Base-by-base conservation (phyloP, 2,329 filamentous ascomycete species). In the Pseudogymnoascus verrucosus region DNA sequence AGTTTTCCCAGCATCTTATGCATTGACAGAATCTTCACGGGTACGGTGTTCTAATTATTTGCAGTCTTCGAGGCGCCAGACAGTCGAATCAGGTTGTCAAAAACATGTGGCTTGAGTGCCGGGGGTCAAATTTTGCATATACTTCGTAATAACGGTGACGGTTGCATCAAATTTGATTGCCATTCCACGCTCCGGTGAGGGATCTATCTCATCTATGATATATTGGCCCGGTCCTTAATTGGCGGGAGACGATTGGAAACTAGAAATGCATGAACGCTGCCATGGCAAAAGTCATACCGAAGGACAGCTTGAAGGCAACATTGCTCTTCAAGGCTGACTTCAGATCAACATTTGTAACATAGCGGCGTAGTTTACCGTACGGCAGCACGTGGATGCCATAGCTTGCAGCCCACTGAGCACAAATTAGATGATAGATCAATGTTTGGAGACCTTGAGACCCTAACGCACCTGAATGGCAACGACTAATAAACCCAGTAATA, bases 81-180 rank as follows among this genome's bases (percentile, higher is more conserved):
- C 77, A 80, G 60, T 90, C 88, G 2, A 89, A 87, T 67, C 81
- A 86, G 63, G 79, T 89, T 0, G 84, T 90, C 2, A 82, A 84
- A 64, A 87, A 90, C 31, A 91, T 91, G 71, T 92, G 88, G 86
- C 75, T 90, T n/a, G 79, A 81, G 1, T 87, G 86, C 66, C 79
- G 88, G 57, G 80, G 80, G 4, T 80, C 81, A 0, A 84, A 78
- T 69, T 88, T 86, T 73, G 78, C 84, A 7, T 88, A 87, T 74
- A 81, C 78, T 60, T 86, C 84, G 51, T 86, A 57, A 67, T 7
- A 3, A 60, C 57, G 37, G n/a, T 23, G 26, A 21, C 11, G 5
- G 23, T 31, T 21, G 3, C 28, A 21, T 16, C 28, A 57, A 57
- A 34, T 1, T 57, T 57, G n/a, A 57, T 57, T 57, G 28, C 51